phyloP scores from a whole-genome alignment of 1,284 basidiomycete genomes.

The Boletellus sp. region DNA sequence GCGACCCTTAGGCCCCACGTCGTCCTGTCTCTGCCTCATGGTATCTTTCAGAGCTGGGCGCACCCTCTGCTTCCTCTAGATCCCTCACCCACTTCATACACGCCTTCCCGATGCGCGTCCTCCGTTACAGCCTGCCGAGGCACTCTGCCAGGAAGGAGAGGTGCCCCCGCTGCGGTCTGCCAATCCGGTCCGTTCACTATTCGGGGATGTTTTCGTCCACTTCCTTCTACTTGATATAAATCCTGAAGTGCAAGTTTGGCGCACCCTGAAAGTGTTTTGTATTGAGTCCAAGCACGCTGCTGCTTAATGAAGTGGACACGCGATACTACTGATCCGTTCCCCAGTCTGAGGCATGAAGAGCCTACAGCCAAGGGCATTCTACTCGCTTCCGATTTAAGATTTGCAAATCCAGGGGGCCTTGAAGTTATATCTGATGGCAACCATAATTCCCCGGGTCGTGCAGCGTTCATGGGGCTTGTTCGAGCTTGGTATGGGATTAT shows the following conservation, averaged over 20 bases:
- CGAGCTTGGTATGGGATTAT: slow-evolving; percentile 34
- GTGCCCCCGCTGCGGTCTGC: too few relatives aligned
- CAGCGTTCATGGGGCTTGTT: slow-evolving; percentile 78
- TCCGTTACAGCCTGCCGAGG: too few relatives aligned
- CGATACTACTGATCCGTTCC: slow-evolving; percentile 2
- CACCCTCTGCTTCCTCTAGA: not conserved
- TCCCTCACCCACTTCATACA: not conserved
- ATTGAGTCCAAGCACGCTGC: slow-evolving; percentile 53
- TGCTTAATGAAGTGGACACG: not conserved
- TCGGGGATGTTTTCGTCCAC: slow-evolving; percentile 52
- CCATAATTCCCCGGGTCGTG: slow-evolving; percentile 64
- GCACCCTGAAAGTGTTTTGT: slow-evolving; percentile 42
- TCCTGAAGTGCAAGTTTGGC: slow-evolving; percentile 39
- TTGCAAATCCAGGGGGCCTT: slow-evolving; percentile 50
- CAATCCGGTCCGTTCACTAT: too few relatives aligned
- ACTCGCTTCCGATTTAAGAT: slow-evolving; percentile 45
- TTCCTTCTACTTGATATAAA: slow-evolving; percentile 45
- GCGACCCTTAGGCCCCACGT: too few relatives aligned
- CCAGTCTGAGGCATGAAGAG: slow-evolving; percentile 42
- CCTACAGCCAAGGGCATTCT: slow-evolving; percentile 40
- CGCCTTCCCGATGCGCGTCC: too few relatives aligned
- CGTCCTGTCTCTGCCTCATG: too few relatives aligned
- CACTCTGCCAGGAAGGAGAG: too few relatives aligned
- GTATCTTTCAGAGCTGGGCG: too few relatives aligned
- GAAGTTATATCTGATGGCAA: slow-evolving; percentile 53